phyloP scores from a whole-genome alignment of 2,329 filamentous ascomycete species.

The Rachicladosporium sp. region DNA sequence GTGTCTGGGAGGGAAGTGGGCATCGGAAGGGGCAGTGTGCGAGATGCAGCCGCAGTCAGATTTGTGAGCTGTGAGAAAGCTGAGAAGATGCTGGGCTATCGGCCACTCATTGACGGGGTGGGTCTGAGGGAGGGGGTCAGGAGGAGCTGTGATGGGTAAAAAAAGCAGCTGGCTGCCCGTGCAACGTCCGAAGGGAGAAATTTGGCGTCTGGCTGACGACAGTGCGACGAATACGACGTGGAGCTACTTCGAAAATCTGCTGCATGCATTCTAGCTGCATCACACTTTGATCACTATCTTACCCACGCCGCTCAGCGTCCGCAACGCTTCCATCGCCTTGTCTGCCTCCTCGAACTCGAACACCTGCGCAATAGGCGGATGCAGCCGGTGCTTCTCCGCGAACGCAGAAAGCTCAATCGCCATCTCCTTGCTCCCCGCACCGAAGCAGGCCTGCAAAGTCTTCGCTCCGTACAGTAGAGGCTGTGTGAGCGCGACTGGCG shows the following conservation, averaged over 20 bases:
- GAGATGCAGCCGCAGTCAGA: conserved; percentile 40
- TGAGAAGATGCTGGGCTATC: conserved; percentile 39
- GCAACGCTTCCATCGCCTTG: conserved; percentile 21
- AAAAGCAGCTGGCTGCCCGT: conserved; percentile 3
- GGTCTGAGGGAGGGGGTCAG: conserved; percentile 40
- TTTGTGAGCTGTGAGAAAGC: conserved; percentile 45
- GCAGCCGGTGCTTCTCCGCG: conserved; percentile 27
- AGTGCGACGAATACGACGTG: no score
- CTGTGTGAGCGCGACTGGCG: conserved; percentile 10
- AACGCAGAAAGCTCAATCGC: conserved; percentile 29
- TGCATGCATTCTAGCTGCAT: background rate
- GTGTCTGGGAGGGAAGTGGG: conserved; percentile 32
- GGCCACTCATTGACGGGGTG: conserved; percentile 28
- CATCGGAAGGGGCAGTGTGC: conserved; percentile 42
- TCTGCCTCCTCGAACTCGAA: conserved; percentile 24
- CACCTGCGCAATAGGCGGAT: conserved; percentile 25
- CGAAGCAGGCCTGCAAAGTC: conserved; percentile 11
- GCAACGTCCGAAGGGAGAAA: background rate
- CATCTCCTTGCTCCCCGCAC: conserved; percentile 30
- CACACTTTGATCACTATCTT: conserved; percentile 15
- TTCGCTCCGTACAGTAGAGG: conserved; percentile 12
- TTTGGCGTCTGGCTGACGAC: no score
- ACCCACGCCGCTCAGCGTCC: conserved; percentile 21
- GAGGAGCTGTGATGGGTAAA: conserved; percentile 31
- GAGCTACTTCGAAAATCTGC: no score